Conservation (phyloP, 169 alveolate species). For the Plasmodium vinckei region DNA sequence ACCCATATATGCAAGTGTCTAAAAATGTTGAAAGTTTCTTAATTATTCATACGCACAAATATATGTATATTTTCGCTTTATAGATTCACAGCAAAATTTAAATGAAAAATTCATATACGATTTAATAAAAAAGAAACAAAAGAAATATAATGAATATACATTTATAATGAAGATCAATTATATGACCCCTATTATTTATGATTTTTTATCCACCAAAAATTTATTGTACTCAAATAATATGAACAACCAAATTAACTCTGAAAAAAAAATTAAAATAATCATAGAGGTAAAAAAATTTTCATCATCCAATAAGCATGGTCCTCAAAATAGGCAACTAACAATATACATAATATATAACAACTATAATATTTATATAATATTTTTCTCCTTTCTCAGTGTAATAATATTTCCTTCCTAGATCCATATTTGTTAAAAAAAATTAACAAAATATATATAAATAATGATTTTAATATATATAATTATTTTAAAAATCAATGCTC, state of each 20-base stretch:
- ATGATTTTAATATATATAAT: slow-evolving; percentile 40
- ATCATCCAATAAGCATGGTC: too few species aligned
- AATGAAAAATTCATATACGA: slow-evolving; percentile 36
- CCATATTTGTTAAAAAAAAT: slow-evolving; percentile 60
- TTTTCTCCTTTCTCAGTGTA: slow-evolving; percentile 20
- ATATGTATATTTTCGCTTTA: not conserved
- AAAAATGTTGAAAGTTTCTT: too few species aligned
- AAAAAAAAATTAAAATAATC: slow-evolving; percentile 32
- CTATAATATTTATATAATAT: too few species aligned
- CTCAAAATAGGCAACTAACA: not conserved
- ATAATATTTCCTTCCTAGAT: slow-evolving; percentile 47
- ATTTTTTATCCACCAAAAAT: slow-evolving; percentile 23
- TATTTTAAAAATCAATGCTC: slow-evolving; percentile 55
- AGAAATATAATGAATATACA: slow-evolving; percentile 38
- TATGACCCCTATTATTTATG: slow-evolving; percentile 33
- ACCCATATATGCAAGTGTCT: too few species aligned
- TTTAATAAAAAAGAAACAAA: slow-evolving; percentile 38
- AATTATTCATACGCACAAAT: too few species aligned
- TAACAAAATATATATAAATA: slow-evolving; percentile 41
- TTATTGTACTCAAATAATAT: slow-evolving; percentile 14
- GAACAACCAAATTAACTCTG: not conserved
- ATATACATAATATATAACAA: not conserved
- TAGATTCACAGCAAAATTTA: slow-evolving; percentile 38
- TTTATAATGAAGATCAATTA: slow-evolving; percentile 55
- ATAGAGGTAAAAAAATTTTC: slow-evolving; percentile 41